These are phyloP conservation scores for Hortiboletus rubellus DNA, from an alignment of 1,284 basidiomycete species.

Conservation along the genomic window DNA sequence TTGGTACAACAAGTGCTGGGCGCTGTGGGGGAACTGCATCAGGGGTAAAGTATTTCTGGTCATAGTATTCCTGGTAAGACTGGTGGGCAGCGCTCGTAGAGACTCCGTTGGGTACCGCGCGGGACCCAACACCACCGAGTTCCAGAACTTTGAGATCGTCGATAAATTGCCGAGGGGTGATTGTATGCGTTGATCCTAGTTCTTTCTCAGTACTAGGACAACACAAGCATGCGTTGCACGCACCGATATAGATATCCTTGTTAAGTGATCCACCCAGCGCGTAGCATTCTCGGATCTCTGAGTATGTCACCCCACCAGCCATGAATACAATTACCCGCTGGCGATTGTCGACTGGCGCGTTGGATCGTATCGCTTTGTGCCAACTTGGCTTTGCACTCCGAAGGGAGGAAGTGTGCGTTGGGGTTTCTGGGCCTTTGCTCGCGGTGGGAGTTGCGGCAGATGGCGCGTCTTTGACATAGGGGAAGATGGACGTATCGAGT, in stretches of 20 bases:
- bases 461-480: constrained; percentile 89
- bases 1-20: constrained; percentile 33
- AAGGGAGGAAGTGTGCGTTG: constrained; percentile 67
- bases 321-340: constrained; percentile 91
- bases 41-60: constrained; percentile 72
- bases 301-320: constrained; percentile 95
- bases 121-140: constrained; percentile 73
- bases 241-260: constrained; percentile 92
- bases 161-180: constrained; percentile 84
- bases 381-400: constrained; percentile 85
- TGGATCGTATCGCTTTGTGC: constrained; percentile 69
- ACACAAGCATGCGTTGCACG: constrained; percentile 2
- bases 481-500: constrained; percentile 81
- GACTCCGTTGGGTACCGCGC: constrained; percentile 71
- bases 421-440: constrained; percentile 44
- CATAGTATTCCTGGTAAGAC: constrained; percentile 70
- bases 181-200: constrained; percentile 85
- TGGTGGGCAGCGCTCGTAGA: constrained; percentile 47
- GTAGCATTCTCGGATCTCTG: constrained; percentile 91
- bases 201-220: constrained; percentile 3
- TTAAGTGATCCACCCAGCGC: constrained; percentile 71
- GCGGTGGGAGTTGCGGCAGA: constrained; percentile 47
- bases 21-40: constrained; percentile 56
- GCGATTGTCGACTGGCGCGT: constrained; percentile 56
- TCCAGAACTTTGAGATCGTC: constrained; percentile 86